Evolutionary conservation across 2,329 filamentous ascomycete genomes (phyloP), one percentile per base, ranked within the genome.

Genomic region (Sarocladium kiliense): DNA sequence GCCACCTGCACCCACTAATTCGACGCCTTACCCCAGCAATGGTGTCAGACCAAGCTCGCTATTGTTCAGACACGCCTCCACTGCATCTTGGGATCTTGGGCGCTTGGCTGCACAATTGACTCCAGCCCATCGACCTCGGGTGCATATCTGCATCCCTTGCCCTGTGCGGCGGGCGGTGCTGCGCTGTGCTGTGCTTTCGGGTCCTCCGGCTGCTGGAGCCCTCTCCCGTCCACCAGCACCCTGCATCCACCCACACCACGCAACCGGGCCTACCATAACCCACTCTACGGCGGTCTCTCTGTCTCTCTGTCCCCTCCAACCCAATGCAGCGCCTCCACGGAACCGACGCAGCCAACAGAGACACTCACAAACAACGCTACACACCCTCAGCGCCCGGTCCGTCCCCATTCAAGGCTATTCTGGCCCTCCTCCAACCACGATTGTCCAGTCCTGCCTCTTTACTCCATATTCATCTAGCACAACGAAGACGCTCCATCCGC

Each of bases 21-120:
- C 23, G 44, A 6, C 44, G n/a, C 30, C 44, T 47, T 47, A 47
- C 44, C 44, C 44, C 44, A 47, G 44, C 47, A 51, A 51, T 51
- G 47, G 47, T 51, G 27, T 51, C 19, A 36, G 47, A 18, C 16
- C 47, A 51, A 51, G 47, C 27, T 34, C 47, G 47, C 47, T 51
- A 51, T 51, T 36, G 47, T 36, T 18, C 26, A 51, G 47, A 26
- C 47, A 51, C 47, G 27, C 26, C 26, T 51, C 47, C 47, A 36
- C 47, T 36, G 47, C 16, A 32, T 32, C 30, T 19, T 51, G 18
- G 47, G 3, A n/a, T 16, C 25, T 47, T 18, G 25, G 21, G 44
- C 44, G 34, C 27, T 27, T 32, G 47, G 47, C 26, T 19, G 7
- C 25, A 16, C n/a, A 34, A 51, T 51, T 51, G 44, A 47, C 44